phyloP scores from a whole-genome alignment of 2,329 filamentous ascomycete species.

The Onygenales sp. region DNA sequence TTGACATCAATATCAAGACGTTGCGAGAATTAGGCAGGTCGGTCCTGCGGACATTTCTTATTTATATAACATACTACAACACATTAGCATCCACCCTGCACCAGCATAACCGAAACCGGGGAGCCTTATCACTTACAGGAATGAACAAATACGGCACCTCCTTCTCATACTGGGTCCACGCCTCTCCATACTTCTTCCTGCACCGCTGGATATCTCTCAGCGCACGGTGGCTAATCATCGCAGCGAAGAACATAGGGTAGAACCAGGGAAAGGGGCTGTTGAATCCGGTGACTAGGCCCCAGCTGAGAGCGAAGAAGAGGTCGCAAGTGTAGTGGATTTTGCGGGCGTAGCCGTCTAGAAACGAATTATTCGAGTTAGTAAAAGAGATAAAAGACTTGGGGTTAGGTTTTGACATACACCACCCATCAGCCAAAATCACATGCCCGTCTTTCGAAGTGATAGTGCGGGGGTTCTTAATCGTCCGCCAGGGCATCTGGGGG shows the following conservation, averaged over 20 bases:
- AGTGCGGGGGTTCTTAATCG: conserved; percentile 67
- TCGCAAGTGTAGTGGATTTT: conserved; percentile 79
- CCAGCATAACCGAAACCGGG: not conserved
- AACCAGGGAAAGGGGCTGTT: conserved; percentile 80
- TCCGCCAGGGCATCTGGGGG: conserved; percentile 84
- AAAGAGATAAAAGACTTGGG: not conserved
- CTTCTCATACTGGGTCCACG: conserved; percentile 72
- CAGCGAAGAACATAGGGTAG: conserved; percentile 70
- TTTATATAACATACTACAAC: conserved; percentile 10
- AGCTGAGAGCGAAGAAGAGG: conserved; percentile 64
- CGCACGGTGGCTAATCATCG: conserved; percentile 73
- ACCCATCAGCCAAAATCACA: conserved; percentile 72
- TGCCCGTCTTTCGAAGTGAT: conserved; percentile 66
- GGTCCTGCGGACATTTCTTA: not conserved
- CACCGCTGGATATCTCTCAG: conserved; percentile 67
- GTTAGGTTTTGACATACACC: conserved; percentile 48
- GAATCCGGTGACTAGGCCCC: conserved; percentile 77
- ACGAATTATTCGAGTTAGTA: conserved; percentile 13
- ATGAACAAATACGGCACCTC: conserved; percentile 78
- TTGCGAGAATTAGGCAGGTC: not conserved
- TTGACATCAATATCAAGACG: not conserved
- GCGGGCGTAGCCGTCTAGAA: conserved; percentile 56
- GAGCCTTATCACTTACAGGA: conserved; percentile 43
- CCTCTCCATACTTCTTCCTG: conserved; percentile 67
- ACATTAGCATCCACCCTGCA: not conserved